Evolutionary conservation across 306 rosid species (phyloP).

Genomic region (Vicia faba): DNA sequence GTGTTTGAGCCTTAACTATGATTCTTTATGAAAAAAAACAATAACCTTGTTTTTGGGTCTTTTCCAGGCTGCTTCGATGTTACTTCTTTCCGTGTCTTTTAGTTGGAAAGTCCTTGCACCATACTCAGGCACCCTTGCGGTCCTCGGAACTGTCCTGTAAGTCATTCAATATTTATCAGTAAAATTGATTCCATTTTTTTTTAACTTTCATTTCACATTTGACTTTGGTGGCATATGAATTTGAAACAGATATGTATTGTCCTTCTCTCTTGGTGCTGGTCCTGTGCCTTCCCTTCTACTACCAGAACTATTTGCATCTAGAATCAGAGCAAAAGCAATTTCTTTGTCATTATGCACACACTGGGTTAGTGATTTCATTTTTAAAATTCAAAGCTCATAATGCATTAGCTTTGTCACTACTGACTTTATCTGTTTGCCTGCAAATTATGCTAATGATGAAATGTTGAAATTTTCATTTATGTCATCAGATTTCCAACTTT

Average conservation of each 20-base stretch:
- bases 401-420: neutral
- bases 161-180: conserved; percentile 35
- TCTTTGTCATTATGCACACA: conserved; percentile 84
- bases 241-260: conserved; percentile 72
- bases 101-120: conserved; percentile 80
- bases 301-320: conserved; percentile 89
- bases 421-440: neutral
- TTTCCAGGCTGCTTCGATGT: conserved; percentile 82
- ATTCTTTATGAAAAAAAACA: neutral
- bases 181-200: neutral
- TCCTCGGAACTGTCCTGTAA: conserved; percentile 84
- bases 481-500: conserved; percentile 73
- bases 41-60: neutral
- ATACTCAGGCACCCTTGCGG: conserved; percentile 75
- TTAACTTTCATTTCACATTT: conserved; percentile 18
- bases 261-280: conserved; percentile 94
- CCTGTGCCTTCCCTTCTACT: conserved; percentile 96
- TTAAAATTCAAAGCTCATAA: neutral
- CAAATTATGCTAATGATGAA: conserved; percentile 14
- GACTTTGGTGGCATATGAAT: conserved; percentile 20
- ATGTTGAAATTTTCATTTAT: conserved; percentile 2
- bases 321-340: conserved; percentile 93
- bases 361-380: conserved; percentile 63
- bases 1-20: neutral
- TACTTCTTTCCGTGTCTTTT: conserved; percentile 74